A percentile compares a stretch with the other conserved stretches of the same genome.
Evolutionary conservation across 805 yeast species (phyloP).

Genomic region (Wilhelminamyces savonicus): DNA sequence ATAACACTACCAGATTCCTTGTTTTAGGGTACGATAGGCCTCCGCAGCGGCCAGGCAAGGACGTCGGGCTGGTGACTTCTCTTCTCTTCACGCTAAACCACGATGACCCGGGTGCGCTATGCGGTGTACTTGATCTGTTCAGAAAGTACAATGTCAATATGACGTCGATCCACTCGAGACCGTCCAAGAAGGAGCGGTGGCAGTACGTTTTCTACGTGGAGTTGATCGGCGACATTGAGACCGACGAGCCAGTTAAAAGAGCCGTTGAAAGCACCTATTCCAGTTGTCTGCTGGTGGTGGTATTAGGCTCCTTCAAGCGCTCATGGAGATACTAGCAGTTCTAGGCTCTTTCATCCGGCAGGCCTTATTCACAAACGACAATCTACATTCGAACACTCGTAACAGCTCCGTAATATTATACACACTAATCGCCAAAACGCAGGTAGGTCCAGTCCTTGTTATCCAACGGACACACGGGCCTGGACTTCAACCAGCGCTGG

Average conservation of each 20-base stretch:
- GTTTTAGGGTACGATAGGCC: slow-evolving; percentile 41
- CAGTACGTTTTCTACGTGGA: slow-evolving; percentile 80
- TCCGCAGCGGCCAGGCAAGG: slow-evolving; percentile 1
- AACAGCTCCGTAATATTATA: too few species aligned
- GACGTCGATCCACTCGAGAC: slow-evolving; percentile 72
- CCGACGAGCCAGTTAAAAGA: slow-evolving; percentile 18
- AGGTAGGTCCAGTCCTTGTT: slow-evolving; percentile 77
- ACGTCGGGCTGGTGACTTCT: slow-evolving; percentile 50
- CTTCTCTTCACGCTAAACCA: slow-evolving; percentile 58
- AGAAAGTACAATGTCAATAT: slow-evolving; percentile 53
- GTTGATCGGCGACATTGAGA: slow-evolving; percentile 38
- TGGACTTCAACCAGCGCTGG: slow-evolving; percentile 87
- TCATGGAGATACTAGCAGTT: slow-evolving; percentile 34
- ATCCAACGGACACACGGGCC: slow-evolving; percentile 96
- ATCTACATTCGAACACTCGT: too few species aligned
- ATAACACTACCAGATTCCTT: slow-evolving; percentile 83
- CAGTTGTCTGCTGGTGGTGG: slow-evolving; percentile 44
- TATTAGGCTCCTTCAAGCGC: slow-evolving; percentile 56
- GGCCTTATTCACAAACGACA: too few species aligned
- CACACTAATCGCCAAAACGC: slow-evolving; percentile 65
- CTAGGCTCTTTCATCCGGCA: too few species aligned
- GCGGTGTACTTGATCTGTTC: slow-evolving; percentile 55
- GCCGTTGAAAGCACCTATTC: slow-evolving; percentile 39
- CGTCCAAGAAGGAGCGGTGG: slow-evolving; percentile 60
- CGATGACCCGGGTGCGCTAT: slow-evolving; percentile 70